Evolutionary conservation across 768 basidiomycete species (phyloP), one percentile per base, ranked within the genome.

Genomic region (Mycena albidolilacea): DNA sequence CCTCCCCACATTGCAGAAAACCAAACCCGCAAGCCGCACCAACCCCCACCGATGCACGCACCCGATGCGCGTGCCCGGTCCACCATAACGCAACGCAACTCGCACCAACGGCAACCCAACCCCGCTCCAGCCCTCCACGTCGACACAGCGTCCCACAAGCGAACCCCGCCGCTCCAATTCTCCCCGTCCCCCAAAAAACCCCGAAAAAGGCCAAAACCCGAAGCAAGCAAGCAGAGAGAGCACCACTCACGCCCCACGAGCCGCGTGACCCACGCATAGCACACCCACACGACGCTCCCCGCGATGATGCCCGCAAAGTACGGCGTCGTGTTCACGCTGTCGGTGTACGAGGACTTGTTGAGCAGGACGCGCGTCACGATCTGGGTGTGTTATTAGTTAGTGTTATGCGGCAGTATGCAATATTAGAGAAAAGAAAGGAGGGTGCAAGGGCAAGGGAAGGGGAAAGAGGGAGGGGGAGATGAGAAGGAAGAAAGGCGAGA

Each of bases 261-360:
- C 46, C 94, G 87, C 3, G 93, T 92, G 8, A 91, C 81, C 96
- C 97, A 98, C 64, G 89, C 90, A 67, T 90, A 96, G 3, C 89
- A 86, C 9, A 97, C 95, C 96, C 96, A 98, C 46, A 96, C 79
- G 79, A 98, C 89, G 5, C 93, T 95, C 2, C 87, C 95, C 57
- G 85, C 88, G 69, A 99, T 98, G 73, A 99, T 96, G 11, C 95
- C 93, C 0, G 95, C 91, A 78, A 98, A 97, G 82, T 99, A 98
- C 0, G 97, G 97, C 68, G 95, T 96, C 75, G 92, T 90, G 38
- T 91, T 92, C 55, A 99, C 91, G 55, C 90, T 91, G 72, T 96
- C 95, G 11, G 93, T 95, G 76, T 95, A 94, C 4, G 90, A 92
- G 41, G 90, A 87, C 78, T 93, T 92, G 81, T 95, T 95, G 57